Evolutionary conservation across 768 basidiomycete genomes (phyloP).

Genomic region (Nevesoporus exiguus): DNA sequence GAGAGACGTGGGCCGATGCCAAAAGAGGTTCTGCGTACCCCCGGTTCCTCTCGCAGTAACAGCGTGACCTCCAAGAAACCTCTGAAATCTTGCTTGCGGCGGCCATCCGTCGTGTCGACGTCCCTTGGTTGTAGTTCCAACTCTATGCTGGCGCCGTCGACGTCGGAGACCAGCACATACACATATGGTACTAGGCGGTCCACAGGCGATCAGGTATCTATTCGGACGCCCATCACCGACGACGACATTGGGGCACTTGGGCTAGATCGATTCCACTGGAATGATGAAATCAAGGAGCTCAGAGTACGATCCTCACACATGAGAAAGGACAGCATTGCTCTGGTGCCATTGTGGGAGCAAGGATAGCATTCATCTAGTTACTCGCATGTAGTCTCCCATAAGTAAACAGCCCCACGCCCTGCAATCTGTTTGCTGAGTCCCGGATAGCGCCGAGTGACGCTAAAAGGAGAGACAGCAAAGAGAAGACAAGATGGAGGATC

Average conservation of each 20-base stretch:
- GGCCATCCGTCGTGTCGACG: not conserved
- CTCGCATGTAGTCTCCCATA: no score
- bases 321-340: conserved; percentile 21
- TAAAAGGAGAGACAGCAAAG: conserved; percentile 3
- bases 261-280: conserved; percentile 25
- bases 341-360: conserved; percentile 20
- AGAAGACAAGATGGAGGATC: conserved; percentile 31
- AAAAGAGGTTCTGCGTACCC: no score
- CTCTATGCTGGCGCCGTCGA: not conserved
- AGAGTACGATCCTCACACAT: conserved; percentile 3
- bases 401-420: not conserved
- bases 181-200: not conserved
- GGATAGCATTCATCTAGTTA: no score
- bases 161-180: conserved; percentile 6
- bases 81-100: conserved; percentile 14
- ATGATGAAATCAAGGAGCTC: conserved; percentile 12
- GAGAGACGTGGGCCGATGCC: not conserved
- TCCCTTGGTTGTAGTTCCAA: not conserved
- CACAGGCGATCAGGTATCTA: conserved; percentile 6
- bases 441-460: not conserved
- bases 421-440: conserved; percentile 15
- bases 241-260: conserved; percentile 24
- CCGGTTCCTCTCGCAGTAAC: not conserved
- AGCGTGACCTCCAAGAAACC: conserved; percentile 3
- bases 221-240: conserved; percentile 18